Evolutionary conservation across 257 asterid species (phyloP).

Genomic region (Solanum chmielewskii): DNA sequence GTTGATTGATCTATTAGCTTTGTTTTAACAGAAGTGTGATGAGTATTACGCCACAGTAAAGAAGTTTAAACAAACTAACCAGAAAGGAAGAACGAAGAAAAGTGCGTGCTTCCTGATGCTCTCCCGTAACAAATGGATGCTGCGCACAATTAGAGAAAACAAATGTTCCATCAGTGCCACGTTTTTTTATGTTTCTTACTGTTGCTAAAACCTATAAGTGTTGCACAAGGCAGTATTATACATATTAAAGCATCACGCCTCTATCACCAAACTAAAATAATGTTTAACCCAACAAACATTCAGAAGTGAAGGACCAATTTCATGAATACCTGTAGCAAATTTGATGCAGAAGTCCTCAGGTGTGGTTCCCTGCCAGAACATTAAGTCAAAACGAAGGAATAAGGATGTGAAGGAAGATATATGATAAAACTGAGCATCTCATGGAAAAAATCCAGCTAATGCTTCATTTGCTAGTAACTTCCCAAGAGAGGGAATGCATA

Average conservation of each 20-base stretch:
- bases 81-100: slow-evolving; percentile 37
- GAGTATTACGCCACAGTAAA: not conserved
- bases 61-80: slow-evolving; percentile 30
- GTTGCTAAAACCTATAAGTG: not conserved
- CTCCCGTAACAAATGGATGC: slow-evolving; percentile 96
- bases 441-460: not conserved
- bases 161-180: not conserved
- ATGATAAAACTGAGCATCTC: not conserved
- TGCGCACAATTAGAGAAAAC: slow-evolving; percentile 28
- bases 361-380: slow-evolving; percentile 72
- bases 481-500: not conserved
- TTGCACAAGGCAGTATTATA: not conserved
- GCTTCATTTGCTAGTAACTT: not conserved
- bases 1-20: slow-evolving; percentile 18
- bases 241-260: not conserved
- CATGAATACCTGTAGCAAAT: slow-evolving; percentile 67
- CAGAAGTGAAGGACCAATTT: not conserved
- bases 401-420: not conserved
- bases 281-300: not conserved
- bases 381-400: slow-evolving; percentile 4
- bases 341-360: slow-evolving; percentile 74
- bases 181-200: not conserved
- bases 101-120: slow-evolving; percentile 46
- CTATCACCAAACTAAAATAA: not conserved
- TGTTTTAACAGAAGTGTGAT: not conserved